phyloP scores from a whole-genome alignment of 306 rosid genomes.

The Acacia confusa region DNA sequence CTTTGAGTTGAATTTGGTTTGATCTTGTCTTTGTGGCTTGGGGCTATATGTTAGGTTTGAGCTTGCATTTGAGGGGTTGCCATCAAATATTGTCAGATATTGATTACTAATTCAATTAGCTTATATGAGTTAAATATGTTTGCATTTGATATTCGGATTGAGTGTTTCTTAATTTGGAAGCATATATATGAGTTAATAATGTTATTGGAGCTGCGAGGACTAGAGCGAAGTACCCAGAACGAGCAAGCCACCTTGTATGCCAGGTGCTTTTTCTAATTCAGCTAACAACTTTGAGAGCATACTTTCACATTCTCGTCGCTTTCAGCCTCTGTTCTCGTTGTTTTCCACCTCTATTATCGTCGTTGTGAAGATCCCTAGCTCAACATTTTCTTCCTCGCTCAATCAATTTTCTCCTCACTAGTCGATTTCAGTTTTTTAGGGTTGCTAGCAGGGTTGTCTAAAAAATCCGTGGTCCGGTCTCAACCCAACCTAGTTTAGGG shows the following conservation, averaged over 20 bases:
- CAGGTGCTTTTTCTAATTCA: constrained; percentile 66
- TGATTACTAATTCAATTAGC: not conserved
- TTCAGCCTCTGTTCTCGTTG: no score
- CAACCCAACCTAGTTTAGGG: no score
- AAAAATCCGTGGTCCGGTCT: no score
- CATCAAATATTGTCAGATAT: constrained; percentile 12
- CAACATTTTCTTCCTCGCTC: no score
- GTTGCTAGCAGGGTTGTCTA: no score
- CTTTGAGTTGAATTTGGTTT: constrained; percentile 29
- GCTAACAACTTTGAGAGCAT: constrained; percentile 23
- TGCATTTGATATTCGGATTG: constrained; percentile 28
- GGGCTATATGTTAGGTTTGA: constrained; percentile 26
- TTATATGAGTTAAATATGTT: constrained; percentile 33
- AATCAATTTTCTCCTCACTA: no score
- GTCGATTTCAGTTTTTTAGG: no score
- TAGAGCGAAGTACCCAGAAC: constrained; percentile 78
- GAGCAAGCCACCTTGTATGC: constrained; percentile 87
- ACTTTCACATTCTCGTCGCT: not conserved
- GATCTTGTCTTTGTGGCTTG: constrained; percentile 38
- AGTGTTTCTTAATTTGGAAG: constrained; percentile 37
- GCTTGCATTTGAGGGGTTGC: constrained; percentile 22
- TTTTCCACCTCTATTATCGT: no score
- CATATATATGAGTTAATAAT: constrained; percentile 44
- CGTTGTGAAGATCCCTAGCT: no score
- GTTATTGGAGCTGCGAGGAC: constrained; percentile 75